These are phyloP conservation scores for Apiotrichum porosum DNA, from an alignment of 1,284 basidiomycete genomes.

Conservation along the genomic window DNA sequence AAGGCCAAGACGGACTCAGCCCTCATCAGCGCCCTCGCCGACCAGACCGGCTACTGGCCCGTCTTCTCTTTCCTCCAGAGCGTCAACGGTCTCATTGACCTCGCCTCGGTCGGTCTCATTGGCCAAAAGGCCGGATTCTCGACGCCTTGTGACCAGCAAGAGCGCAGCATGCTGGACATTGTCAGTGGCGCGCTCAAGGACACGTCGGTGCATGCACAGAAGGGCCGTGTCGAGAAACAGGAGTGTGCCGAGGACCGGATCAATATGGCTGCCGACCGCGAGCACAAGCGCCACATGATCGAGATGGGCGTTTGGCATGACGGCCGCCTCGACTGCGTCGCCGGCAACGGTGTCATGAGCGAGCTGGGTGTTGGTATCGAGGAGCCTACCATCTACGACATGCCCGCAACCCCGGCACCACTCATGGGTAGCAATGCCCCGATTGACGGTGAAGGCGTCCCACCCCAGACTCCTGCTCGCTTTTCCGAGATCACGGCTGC, in stretches of 20 bases:
- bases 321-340: conserved; percentile 68
- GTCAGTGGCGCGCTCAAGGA: conserved; percentile 66
- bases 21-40: conserved; percentile 65
- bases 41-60: conserved; percentile 78
- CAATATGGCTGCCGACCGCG: conserved; percentile 28
- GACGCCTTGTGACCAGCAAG: conserved; percentile 74
- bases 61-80: conserved; percentile 85
- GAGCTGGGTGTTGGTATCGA: conserved; percentile 72
- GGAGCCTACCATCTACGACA: conserved; percentile 55
- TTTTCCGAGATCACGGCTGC: neutral
- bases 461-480: conserved; percentile 11
- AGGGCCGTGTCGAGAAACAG: conserved; percentile 50
- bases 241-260: conserved; percentile 22
- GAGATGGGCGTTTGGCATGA: conserved; percentile 68
- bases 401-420: conserved; percentile 31
- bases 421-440: conserved; percentile 29
- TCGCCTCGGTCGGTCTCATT: conserved; percentile 88
- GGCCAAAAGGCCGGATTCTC: conserved; percentile 93
- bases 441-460: conserved; percentile 30
- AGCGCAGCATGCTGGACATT: conserved; percentile 79
- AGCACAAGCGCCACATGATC: conserved; percentile 48
- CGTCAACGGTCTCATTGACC: conserved; percentile 78
- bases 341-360: conserved; percentile 74
- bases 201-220: conserved; percentile 49
- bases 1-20: conserved; percentile 68